Evolutionary conservation across 176 grass and related monocot species (phyloP).

Genomic region (Olyra latifolia): DNA sequence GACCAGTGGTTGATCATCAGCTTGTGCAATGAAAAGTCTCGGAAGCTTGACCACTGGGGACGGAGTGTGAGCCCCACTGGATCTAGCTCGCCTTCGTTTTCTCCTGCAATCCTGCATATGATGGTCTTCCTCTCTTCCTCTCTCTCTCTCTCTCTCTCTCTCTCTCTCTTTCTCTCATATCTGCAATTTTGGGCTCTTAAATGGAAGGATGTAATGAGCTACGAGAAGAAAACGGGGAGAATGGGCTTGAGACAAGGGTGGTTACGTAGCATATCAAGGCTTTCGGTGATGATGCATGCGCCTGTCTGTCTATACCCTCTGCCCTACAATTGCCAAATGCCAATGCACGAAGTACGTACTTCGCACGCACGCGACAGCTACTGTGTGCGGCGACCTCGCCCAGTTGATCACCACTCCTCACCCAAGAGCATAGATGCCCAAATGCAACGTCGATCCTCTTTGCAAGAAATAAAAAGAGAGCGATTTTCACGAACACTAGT

Average conservation of each 20-base stretch:
- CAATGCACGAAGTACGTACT: too few species aligned
- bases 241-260: slow-evolving; percentile 19
- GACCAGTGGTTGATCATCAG: neutral
- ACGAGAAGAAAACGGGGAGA: neutral
- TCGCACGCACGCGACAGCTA: slow-evolving; percentile 13
- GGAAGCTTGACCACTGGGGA: neutral
- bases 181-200: slow-evolving; percentile 29
- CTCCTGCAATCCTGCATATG: neutral
- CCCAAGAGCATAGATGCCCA: too few species aligned
- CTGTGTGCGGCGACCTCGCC: neutral
- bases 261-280: neutral
- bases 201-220: slow-evolving; percentile 21
- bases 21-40: neutral
- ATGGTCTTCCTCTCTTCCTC: too few species aligned
- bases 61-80: neutral
- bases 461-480: too few species aligned
- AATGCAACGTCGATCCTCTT: too few species aligned
- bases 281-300: neutral
- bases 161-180: too few species aligned
- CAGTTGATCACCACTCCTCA: too few species aligned
- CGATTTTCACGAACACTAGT: too few species aligned
- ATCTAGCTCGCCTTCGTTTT: neutral
- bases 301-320: neutral
- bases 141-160: too few species aligned
- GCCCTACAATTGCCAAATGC: neutral